phyloP scores from a whole-genome alignment of 2,329 filamentous ascomycete genomes.

The Myriosclerotinia scirpicola region DNA sequence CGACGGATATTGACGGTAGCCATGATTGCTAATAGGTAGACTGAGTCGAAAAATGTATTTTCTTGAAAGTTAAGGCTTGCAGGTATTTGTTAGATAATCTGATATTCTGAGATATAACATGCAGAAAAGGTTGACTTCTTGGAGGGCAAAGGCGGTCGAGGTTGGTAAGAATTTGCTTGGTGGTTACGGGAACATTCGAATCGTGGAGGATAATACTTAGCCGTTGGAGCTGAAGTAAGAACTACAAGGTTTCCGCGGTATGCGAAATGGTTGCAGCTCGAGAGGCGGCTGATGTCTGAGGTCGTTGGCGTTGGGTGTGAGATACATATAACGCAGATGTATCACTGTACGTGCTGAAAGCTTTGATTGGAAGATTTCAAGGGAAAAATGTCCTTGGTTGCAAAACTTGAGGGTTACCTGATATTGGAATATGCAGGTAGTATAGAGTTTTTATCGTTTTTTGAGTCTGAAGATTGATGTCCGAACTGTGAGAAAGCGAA shows the following conservation, averaged over 20 bases:
- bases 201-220: constrained; percentile 54
- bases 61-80: constrained; percentile 27
- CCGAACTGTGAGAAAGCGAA: background rate
- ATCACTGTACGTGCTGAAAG: constrained; percentile 34
- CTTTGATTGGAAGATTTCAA: constrained; percentile 33
- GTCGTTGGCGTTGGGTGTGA: constrained; percentile 68
- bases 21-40: constrained; percentile 64
- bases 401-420: background rate
- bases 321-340: constrained; percentile 44
- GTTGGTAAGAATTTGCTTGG: constrained; percentile 47
- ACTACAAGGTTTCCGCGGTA: constrained; percentile 91
- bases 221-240: constrained; percentile 88
- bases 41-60: constrained; percentile 29
- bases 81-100: constrained; percentile 32
- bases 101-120: constrained; percentile 46
- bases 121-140: constrained; percentile 42
- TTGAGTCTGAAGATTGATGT: background rate
- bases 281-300: constrained; percentile 91
- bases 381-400: constrained; percentile 25
- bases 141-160: constrained; percentile 53
- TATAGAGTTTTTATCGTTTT: background rate
- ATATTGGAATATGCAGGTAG: background rate
- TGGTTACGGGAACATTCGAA: constrained; percentile 43
- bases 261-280: constrained; percentile 97
- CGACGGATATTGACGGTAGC: constrained; percentile 97